A percentile compares a stretch with the other conserved stretches of the same genome.
These are phyloP conservation scores for Atalantia buxifolia DNA, from an alignment of 345 rosid species.

Conservation along the genomic window DNA sequence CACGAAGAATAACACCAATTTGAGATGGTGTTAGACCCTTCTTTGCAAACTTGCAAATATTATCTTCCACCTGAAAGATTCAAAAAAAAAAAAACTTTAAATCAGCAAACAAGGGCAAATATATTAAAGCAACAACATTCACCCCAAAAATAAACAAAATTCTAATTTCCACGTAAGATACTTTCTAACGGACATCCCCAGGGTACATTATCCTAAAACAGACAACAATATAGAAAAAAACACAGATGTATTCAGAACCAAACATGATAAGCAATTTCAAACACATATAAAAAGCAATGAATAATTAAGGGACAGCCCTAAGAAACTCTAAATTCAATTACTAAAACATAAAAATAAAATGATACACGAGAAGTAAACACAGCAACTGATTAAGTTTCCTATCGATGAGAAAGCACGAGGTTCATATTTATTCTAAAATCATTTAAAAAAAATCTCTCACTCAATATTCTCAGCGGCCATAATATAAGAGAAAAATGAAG, in stretches of 20 bases:
- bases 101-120: background rate
- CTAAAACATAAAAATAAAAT: background rate
- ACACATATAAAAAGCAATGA: background rate
- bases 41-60: conserved; percentile 75
- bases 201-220: background rate
- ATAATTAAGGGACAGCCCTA: background rate
- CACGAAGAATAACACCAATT: conserved; percentile 73
- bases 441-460: too few species aligned
- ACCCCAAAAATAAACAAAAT: too few species aligned
- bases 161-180: background rate
- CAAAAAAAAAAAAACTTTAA: background rate
- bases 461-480: background rate
- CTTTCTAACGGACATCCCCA: background rate
- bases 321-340: background rate
- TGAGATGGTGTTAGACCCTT: conserved; percentile 75
- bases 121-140: background rate
- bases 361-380: background rate
- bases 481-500: background rate
- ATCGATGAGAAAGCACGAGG: too few species aligned
- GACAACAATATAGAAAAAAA: background rate
- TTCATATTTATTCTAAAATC: background rate
- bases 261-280: background rate
- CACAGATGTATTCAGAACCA: background rate
- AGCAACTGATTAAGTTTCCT: background rate
- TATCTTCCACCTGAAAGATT: conserved; percentile 44